Conservation (phyloP, 2,329 filamentous ascomycete species). For the Colletotrichum sidae region DNA sequence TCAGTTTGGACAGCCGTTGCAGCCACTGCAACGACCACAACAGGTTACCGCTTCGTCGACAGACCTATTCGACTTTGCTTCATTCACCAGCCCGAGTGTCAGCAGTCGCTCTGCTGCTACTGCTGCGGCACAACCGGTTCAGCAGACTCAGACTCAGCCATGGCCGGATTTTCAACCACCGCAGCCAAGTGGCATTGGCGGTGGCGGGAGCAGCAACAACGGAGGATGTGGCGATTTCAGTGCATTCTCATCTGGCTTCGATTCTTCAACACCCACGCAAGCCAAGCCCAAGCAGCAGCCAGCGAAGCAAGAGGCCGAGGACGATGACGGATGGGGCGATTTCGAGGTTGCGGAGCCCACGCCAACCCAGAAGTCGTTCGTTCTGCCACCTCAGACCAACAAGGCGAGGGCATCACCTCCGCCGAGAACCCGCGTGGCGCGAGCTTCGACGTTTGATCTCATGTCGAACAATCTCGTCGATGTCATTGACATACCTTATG, state of each 20-base stretch:
- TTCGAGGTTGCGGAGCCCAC: constrained; percentile 68
- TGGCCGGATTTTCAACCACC: constrained; percentile 48
- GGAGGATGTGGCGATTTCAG: constrained; percentile 41
- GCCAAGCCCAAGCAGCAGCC: constrained; percentile 37
- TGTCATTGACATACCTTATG: constrained; percentile 41
- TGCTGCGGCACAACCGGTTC: constrained; percentile 15
- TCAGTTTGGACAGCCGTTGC: constrained; percentile 35
- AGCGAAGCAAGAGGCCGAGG: constrained; percentile 51
- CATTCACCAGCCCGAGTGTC: constrained; percentile 36
- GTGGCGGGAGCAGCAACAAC: constrained; percentile 15
- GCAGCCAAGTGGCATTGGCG: constrained; percentile 35
- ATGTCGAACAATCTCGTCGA: constrained; percentile 64
- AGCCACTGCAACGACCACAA: constrained; percentile 36
- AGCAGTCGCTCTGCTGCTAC: constrained; percentile 7
- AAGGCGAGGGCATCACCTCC: constrained; percentile 38
- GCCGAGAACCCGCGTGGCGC: constrained; percentile 48
- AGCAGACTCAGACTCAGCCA: constrained; percentile 41
- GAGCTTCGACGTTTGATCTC: constrained; percentile 65
- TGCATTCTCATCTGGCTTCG: constrained; percentile 31
- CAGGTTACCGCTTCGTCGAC: constrained; percentile 39
- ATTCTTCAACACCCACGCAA: constrained; percentile 25
- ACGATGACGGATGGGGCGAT: constrained; percentile 76
- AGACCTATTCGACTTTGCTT: constrained; percentile 44
- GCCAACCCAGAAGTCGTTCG: constrained; percentile 36
- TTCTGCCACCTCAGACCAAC: constrained; percentile 25